A percentile compares a stretch with the other conserved stretches of the same genome.
phyloP scores from a whole-genome alignment of 345 rosid species.

The Trapa bicornis region DNA sequence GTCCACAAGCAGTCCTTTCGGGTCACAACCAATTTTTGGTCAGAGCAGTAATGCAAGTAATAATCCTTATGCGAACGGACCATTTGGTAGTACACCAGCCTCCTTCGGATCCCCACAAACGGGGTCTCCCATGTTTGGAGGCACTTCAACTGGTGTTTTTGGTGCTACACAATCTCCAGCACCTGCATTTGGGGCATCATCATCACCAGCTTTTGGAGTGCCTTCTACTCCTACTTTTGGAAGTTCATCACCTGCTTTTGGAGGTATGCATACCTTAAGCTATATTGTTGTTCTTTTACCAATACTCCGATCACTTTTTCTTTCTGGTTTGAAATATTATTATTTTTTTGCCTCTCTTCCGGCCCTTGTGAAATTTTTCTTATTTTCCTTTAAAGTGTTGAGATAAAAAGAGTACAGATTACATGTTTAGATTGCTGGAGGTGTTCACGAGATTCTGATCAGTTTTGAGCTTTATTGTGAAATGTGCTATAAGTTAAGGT shows the following conservation, averaged over 20 bases:
- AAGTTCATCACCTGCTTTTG: conserved; percentile 51
- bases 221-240: conserved; percentile 67
- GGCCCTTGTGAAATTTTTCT: background rate
- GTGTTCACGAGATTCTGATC: background rate
- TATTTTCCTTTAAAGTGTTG: background rate
- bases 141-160: conserved; percentile 82
- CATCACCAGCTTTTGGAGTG: conserved; percentile 63
- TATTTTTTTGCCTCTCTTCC: background rate
- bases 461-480: background rate
- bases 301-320: background rate
- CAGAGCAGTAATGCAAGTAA: conserved; percentile 41
- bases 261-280: conserved; percentile 28
- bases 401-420: background rate
- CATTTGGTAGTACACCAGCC: conserved; percentile 41
- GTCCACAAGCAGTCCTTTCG: conserved; percentile 9
- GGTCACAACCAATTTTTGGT: conserved; percentile 47
- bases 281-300: background rate
- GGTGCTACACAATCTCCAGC: conserved; percentile 52
- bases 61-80: conserved; percentile 62
- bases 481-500: background rate
- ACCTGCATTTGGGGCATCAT: conserved; percentile 60
- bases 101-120: conserved; percentile 68
- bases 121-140: conserved; percentile 67
- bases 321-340: background rate
- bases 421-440: background rate